These are phyloP conservation scores for Aspergillus clavatus DNA, from an alignment of 2,329 filamentous ascomycete species.

Conservation along the genomic window DNA sequence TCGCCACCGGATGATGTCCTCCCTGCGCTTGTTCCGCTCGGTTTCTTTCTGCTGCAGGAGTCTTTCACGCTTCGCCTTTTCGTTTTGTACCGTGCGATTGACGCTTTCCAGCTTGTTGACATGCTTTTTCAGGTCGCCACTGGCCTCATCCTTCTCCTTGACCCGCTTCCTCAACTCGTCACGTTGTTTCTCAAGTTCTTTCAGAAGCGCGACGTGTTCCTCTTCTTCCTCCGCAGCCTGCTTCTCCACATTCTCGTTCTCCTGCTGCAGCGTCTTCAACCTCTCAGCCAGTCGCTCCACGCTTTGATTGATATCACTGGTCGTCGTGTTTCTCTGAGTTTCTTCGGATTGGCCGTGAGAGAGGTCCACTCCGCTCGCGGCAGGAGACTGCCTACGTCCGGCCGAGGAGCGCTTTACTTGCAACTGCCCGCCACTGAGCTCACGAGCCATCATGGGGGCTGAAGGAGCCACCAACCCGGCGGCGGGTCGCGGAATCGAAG, in stretches of 20 bases:
- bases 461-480: slow-evolving; percentile 57
- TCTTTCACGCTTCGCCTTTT: slow-evolving; percentile 70
- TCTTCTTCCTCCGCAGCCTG: slow-evolving; percentile 65
- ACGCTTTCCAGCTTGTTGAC: slow-evolving; percentile 74
- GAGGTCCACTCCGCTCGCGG: slow-evolving; percentile 46
- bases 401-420: slow-evolving; percentile 61
- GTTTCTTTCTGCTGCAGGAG: slow-evolving; percentile 56
- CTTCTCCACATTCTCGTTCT: slow-evolving; percentile 72
- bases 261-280: slow-evolving; percentile 72
- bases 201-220: slow-evolving; percentile 61
- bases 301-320: slow-evolving; percentile 59
- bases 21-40: slow-evolving; percentile 56
- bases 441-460: slow-evolving; percentile 58
- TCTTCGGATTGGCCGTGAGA: slow-evolving; percentile 40
- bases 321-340: slow-evolving; percentile 30
- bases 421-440: slow-evolving; percentile 55
- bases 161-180: slow-evolving; percentile 71
- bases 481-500: slow-evolving; percentile 50
- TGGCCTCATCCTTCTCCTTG: slow-evolving; percentile 88
- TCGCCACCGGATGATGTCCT: slow-evolving; percentile 57
- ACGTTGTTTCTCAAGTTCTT: slow-evolving; percentile 69
- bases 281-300: slow-evolving; percentile 75
- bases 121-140: slow-evolving; percentile 74
- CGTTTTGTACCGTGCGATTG: slow-evolving; percentile 75
- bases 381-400: slow-evolving; percentile 72